Conservation (phyloP, 2,329 filamentous ascomycete species). For the Polytolypa hystricis region DNA sequence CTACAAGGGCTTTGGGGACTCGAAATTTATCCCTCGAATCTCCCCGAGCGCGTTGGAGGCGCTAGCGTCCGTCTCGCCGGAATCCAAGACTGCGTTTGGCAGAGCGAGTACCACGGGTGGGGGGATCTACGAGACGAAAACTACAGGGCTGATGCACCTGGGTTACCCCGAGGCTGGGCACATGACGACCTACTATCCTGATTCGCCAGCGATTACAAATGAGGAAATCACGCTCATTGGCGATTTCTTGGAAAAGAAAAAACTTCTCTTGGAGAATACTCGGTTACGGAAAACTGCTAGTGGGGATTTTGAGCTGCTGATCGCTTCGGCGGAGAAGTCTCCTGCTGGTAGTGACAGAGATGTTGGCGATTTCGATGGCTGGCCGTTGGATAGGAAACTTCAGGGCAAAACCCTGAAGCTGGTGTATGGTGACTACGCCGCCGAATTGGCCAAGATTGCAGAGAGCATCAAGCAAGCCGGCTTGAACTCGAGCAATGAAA, state of each 20-base stretch:
- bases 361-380: slow-evolving; percentile 54
- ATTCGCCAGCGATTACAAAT: slow-evolving; percentile 62
- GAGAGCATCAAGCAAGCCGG: slow-evolving; percentile 58
- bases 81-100: slow-evolving; percentile 54
- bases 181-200: slow-evolving; percentile 72
- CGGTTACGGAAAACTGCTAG: slow-evolving; percentile 56
- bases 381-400: slow-evolving; percentile 49
- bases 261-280: slow-evolving; percentile 63
- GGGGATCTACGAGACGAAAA: slow-evolving; percentile 58
- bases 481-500: slow-evolving; percentile 60
- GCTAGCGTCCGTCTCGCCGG: slow-evolving; percentile 48
- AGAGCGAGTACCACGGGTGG: slow-evolving; percentile 48
- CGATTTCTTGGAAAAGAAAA: slow-evolving; percentile 61
- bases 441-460: slow-evolving; percentile 58
- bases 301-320: slow-evolving; percentile 59
- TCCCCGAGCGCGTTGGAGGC: slow-evolving; percentile 52
- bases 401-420: slow-evolving; percentile 59
- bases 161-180: slow-evolving; percentile 66
- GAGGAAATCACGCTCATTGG: slow-evolving; percentile 62
- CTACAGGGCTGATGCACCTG: slow-evolving; percentile 58
- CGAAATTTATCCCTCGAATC: slow-evolving; percentile 70
- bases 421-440: slow-evolving; percentile 62
- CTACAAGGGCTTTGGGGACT: slow-evolving; percentile 79
- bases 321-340: slow-evolving; percentile 55
- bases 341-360: slow-evolving; percentile 56